phyloP scores from a whole-genome alignment of 1,139 yeast genomes.

The Saccharomyces hybrid region DNA sequence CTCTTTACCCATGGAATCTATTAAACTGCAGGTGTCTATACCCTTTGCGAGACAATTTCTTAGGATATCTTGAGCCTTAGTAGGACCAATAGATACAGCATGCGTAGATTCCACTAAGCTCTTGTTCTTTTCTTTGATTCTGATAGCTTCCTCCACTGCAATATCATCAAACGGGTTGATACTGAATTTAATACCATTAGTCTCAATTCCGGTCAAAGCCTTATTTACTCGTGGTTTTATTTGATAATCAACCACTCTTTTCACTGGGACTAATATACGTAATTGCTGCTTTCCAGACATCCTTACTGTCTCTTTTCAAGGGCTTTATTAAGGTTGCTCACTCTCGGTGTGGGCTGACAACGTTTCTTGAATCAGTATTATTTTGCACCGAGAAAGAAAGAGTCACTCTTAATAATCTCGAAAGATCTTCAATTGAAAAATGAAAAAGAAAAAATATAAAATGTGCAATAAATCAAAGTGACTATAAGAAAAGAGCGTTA shows the following conservation, averaged over 20 bases:
- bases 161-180: conserved; percentile 97
- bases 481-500: background rate
- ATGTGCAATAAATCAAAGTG: too few species aligned
- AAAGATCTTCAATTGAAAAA: background rate
- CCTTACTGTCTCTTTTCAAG: conserved; percentile 8
- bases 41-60: conserved; percentile 93
- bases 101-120: conserved; percentile 75
- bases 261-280: conserved; percentile 85
- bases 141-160: conserved; percentile 88
- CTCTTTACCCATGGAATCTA: conserved; percentile 59
- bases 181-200: conserved; percentile 85
- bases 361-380: background rate
- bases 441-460: background rate
- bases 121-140: conserved; percentile 62
- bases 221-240: conserved; percentile 89
- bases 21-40: conserved; percentile 74
- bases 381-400: background rate
- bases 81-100: conserved; percentile 87
- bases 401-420: background rate
- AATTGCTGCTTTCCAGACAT: conserved; percentile 32
- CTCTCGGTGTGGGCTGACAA: background rate
- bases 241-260: conserved; percentile 90
- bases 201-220: conserved; percentile 77
- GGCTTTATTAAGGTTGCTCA: background rate
- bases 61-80: conserved; percentile 80